Conservation (phyloP, 2,329 filamentous ascomycete species). For the Chrysosphaeria jannelii region DNA sequence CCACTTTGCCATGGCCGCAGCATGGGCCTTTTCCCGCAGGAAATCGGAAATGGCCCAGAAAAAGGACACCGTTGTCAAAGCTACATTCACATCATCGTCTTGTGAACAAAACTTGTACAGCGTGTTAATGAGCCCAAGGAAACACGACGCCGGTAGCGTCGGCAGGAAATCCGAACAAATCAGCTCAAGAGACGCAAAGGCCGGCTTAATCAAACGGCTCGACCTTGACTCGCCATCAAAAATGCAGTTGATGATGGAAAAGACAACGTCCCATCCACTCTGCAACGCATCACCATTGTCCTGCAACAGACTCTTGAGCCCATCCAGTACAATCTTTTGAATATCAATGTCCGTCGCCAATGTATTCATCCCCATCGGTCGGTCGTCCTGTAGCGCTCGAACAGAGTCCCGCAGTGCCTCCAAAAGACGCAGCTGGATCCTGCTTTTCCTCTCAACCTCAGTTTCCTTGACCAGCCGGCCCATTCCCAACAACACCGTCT, state of each 20-base stretch:
- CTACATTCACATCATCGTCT: conserved; percentile 78
- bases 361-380: conserved; percentile 46
- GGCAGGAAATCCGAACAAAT: conserved; percentile 84
- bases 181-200: conserved; percentile 71
- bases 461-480: conserved; percentile 21
- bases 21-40: conserved; percentile 28
- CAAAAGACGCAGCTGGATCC: conserved; percentile 44
- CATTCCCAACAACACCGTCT: conserved; percentile 24
- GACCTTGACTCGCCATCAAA: conserved; percentile 16
- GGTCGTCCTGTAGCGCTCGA: conserved; percentile 20
- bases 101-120: conserved; percentile 75
- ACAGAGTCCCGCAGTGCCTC: conserved; percentile 32
- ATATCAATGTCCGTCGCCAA: conserved; percentile 59
- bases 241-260: conserved; percentile 59
- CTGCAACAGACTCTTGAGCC: conserved; percentile 53
- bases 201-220: conserved; percentile 48
- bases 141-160: conserved; percentile 39
- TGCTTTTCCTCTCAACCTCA: conserved; percentile 17
- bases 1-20: no score
- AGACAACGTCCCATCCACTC: conserved; percentile 53
- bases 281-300: conserved; percentile 40
- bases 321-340: conserved; percentile 24
- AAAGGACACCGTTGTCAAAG: conserved; percentile 80
- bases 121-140: conserved; percentile 53
- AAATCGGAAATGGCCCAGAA: conserved; percentile 92